Evolutionary conservation across 768 basidiomycete species (phyloP).

Genomic region (Leucosporidium creatinivorum): DNA sequence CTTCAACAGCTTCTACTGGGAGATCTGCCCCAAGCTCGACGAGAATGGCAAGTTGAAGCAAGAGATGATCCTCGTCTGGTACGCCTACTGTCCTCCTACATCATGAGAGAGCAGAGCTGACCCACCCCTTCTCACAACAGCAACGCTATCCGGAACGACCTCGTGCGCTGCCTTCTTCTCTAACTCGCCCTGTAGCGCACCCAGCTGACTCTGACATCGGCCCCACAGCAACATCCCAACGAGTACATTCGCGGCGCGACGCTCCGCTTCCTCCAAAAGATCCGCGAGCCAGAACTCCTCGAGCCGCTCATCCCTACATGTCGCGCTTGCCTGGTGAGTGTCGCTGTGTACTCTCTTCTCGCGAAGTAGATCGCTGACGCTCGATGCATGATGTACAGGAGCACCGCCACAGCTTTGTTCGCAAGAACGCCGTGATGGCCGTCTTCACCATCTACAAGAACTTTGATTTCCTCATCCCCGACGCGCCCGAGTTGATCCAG

Average conservation of each 20-base stretch:
- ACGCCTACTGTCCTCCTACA: constrained; percentile 42
- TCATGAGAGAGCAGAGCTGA: not conserved
- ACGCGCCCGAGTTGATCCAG: constrained; percentile 89
- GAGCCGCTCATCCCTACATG: constrained; percentile 93
- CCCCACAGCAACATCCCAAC: constrained; percentile 86
- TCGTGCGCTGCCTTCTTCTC: constrained; percentile 51
- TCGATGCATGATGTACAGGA: constrained; percentile 48
- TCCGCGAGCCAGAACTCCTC: constrained; percentile 82
- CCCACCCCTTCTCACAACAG: constrained; percentile 43
- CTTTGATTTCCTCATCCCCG: constrained; percentile 89
- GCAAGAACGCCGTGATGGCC: constrained; percentile 97
- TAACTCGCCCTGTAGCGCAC: not conserved
- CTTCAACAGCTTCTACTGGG: constrained; percentile 76
- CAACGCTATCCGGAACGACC: constrained; percentile 95
- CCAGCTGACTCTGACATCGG: not conserved
- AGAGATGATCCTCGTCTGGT: constrained; percentile 99
- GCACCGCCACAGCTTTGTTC: constrained; percentile 93
- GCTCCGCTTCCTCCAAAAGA: constrained; percentile 90
- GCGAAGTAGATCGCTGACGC: not conserved
- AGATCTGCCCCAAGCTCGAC: constrained; percentile 95
- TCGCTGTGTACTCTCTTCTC: not conserved
- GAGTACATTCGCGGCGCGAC: constrained; percentile 99
- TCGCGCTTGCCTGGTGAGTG: constrained; percentile 65
- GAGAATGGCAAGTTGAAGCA: constrained; percentile 96
- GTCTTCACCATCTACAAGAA: constrained; percentile 88